Evolutionary conservation across 2,329 filamentous ascomycete species (phyloP).

Genomic region (Ceratocystiopsis brevicomis): DNA sequence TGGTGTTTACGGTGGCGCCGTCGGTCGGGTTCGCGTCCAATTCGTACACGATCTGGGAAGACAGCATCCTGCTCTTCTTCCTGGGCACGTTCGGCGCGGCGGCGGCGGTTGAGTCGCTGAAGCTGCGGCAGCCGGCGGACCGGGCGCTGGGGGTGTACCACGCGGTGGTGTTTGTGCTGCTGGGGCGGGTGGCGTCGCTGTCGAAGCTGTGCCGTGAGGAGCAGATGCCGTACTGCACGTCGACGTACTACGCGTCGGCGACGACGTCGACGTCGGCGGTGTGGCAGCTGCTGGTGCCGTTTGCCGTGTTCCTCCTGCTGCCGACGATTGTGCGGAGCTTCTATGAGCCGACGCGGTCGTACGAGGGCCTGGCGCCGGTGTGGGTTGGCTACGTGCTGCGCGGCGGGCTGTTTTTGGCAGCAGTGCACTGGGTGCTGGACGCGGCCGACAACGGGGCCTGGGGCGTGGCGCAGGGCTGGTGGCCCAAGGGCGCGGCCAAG

Average conservation of each 20-base stretch:
- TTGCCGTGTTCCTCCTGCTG: conserved; percentile 49
- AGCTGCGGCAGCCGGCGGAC: conserved; percentile 46
- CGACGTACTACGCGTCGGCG: conserved; percentile 85
- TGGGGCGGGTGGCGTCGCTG: conserved; percentile 65
- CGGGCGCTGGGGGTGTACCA: conserved; percentile 67
- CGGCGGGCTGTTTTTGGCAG: conserved; percentile 52
- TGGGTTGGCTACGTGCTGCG: conserved; percentile 76
- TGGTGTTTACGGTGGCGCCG: conserved; percentile 66
- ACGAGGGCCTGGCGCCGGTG: conserved; percentile 64
- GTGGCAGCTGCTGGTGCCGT: conserved; percentile 74
- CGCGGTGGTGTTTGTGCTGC: conserved; percentile 60
- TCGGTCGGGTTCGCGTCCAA: conserved; percentile 93
- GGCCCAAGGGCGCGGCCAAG: conserved; percentile 47
- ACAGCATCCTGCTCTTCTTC: conserved; percentile 84
- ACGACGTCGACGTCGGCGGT: conserved; percentile 81
- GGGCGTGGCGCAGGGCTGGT: conserved; percentile 16
- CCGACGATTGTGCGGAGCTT: conserved; percentile 64
- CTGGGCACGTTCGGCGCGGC: conserved; percentile 69
- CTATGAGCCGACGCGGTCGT: conserved; percentile 65
- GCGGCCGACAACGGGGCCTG: conserved; percentile 74
- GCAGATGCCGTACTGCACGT: conserved; percentile 92
- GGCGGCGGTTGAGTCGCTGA: conserved; percentile 56
- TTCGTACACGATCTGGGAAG: conserved; percentile 98
- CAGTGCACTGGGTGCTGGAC: conserved; percentile 75
- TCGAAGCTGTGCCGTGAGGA: conserved; percentile 92